Evolutionary conservation across 768 basidiomycete species (phyloP).

Genomic region (Mycena kentingensis): DNA sequence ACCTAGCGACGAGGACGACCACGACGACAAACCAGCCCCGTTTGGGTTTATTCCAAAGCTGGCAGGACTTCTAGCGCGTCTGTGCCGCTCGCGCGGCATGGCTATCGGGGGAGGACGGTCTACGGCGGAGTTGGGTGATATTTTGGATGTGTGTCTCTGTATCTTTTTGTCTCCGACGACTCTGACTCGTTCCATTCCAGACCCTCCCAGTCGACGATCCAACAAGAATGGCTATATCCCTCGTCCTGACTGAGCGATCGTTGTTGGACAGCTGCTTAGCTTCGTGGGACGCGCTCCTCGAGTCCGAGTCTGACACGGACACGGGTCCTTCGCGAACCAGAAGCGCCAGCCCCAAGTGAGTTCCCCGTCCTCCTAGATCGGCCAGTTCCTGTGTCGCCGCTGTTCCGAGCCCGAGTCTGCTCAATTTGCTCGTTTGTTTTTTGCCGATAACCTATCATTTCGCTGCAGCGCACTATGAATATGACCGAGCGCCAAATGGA

Average conservation of each 20-base stretch:
- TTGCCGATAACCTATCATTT: too few relatives aligned
- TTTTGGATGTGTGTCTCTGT: conserved; percentile 38
- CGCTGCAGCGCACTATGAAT: too few relatives aligned
- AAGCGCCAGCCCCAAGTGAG: conserved; percentile 2
- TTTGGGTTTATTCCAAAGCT: conserved; percentile 19
- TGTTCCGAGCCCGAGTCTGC: too few relatives aligned
- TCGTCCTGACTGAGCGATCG: conserved; percentile 53
- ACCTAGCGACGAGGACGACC: conserved; percentile 11
- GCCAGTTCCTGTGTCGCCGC: too few relatives aligned
- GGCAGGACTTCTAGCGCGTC: conserved; percentile 13
- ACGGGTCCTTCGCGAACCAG: background rate
- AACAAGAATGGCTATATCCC: conserved; percentile 46
- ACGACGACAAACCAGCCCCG: conserved; percentile 1
- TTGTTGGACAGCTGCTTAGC: conserved; percentile 54
- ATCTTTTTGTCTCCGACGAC: background rate
- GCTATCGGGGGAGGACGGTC: conserved; percentile 24
- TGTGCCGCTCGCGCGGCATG: conserved; percentile 36
- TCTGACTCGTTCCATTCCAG: conserved; percentile 30
- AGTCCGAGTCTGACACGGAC: background rate
- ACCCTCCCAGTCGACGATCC: conserved; percentile 36
- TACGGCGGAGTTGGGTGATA: conserved; percentile 33
- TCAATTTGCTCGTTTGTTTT: too few relatives aligned
- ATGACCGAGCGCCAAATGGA: too few relatives aligned
- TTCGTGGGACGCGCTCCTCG: conserved; percentile 38
- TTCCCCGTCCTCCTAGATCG: background rate